Evolutionary conservation across 2,329 filamentous ascomycete species (phyloP), one percentile per base, ranked within the genome.

Genomic region (Colletotrichum falcatum): DNA sequence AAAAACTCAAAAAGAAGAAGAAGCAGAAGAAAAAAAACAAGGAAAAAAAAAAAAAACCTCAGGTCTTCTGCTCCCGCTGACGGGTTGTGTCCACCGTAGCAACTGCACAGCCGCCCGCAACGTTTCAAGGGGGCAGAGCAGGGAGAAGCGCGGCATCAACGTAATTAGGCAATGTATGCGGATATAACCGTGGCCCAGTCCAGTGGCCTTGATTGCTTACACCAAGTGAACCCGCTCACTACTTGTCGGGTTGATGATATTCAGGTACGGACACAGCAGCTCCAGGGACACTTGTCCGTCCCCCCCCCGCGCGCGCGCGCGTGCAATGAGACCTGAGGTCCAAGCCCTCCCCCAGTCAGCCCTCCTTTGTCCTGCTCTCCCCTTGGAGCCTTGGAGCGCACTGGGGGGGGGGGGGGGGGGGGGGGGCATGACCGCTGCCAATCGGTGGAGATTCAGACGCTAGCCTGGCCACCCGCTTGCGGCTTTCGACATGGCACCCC

Each of bases 51-150:
- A 62, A 44, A 67, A 62, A 67, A 54, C n/a, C n/a, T n/a, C 56
- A 62, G 58, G 64, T 51, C 63, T 53, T 44, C 56, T 65, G 26
- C 12, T 33, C 35, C 26, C 26, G 48, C 56, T 28, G 33, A 66
- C 62, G 56, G 55, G 62, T 55, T n/a, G 56, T 61, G 62, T 35
- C 42, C 55, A 55, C 42, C 14, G 37, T 39, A 39, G 28, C 60
- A 42, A 61, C 42, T 58, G 63, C 49, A 51, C 62, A 49, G 62
- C 66, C 33, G 16, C 18, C 8, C 20, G 63, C 58, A 35, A 67
- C 67, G 67, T 70, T 70, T 70, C 67, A 70, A 63, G 64, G 63
- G 63, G 18, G 56, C 9, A 58, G 63, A 56, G 60, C 60, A 48
- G 42, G 54, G 33, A 44, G 33, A 63, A 23, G 42, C 39, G 66